Percentiles rank a stretch among this genome's conserved stretches.
Evolutionary conservation across 164 flowering plant species (phyloP).

Genomic region (Aristolochia californica): DNA sequence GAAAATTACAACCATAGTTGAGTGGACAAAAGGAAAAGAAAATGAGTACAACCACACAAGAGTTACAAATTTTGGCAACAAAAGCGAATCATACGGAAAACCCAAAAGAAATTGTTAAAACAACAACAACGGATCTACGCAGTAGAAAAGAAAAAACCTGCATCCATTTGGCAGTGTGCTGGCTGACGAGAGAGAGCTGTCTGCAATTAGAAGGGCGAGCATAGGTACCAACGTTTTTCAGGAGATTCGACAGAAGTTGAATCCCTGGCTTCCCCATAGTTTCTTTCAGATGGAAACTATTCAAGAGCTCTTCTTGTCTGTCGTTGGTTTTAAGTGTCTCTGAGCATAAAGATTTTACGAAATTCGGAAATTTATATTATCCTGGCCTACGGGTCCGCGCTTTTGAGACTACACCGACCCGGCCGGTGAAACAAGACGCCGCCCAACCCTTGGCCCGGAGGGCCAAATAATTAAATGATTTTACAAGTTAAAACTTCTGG

Average conservation of each 20-base stretch:
- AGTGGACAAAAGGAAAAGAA: not conserved
- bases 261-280: conserved; percentile 2
- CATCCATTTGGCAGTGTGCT: conserved; percentile 6
- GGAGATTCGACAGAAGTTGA: not conserved
- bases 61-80: not conserved
- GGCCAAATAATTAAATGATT: no score
- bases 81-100: not conserved
- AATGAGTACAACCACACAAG: not conserved
- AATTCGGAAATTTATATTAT: no score
- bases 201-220: conserved; percentile 1
- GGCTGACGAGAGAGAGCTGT: conserved; percentile 1
- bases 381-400: no score
- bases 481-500: no score
- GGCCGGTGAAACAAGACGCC: no score
- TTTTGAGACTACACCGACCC: no score
- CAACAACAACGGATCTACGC: not conserved
- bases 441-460: no score
- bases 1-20: not conserved
- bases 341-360: no score
- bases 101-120: not conserved
- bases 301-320: no score
- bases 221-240: not conserved
- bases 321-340: no score
- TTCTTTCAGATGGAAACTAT: no score
- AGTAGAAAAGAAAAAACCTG: not conserved